phyloP scores from a whole-genome alignment of 768 basidiomycete genomes.

The Leccinum pellstonianum region DNA sequence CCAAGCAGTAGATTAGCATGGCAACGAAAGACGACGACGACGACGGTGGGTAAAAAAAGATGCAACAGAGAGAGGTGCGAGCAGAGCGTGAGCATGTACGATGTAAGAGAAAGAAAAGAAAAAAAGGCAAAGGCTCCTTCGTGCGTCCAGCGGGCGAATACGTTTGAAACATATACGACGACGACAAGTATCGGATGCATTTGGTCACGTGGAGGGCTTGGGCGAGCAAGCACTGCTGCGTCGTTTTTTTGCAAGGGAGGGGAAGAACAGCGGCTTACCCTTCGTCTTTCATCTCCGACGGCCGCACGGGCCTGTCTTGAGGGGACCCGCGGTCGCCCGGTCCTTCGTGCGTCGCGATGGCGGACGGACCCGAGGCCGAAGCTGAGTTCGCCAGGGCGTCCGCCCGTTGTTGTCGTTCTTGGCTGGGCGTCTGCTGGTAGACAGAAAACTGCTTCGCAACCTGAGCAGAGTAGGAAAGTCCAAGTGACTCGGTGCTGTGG shows the following conservation, averaged over 20 bases:
- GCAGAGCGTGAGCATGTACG: conserved; percentile 19
- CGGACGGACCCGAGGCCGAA: conserved; percentile 21
- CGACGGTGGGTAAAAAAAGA: conserved; percentile 15
- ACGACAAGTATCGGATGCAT: conserved; percentile 14
- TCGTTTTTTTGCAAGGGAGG: conserved; percentile 13
- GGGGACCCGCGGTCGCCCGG: conserved; percentile 30
- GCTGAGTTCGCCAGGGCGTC: conserved; percentile 19
- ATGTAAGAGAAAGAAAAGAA: conserved; percentile 8
- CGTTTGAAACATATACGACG: conserved; percentile 8
- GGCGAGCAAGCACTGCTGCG: conserved; percentile 14
- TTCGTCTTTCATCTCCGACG: conserved; percentile 77
- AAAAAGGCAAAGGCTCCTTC: conserved; percentile 8
- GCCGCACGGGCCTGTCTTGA: conserved; percentile 55
- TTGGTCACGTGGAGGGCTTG: conserved; percentile 8
- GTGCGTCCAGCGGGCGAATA: conserved; percentile 24
- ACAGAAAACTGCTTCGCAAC: conserved; percentile 64
- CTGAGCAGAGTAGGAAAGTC: conserved; percentile 60
- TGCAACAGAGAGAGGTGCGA: conserved; percentile 8
- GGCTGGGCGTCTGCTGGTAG: conserved; percentile 64
- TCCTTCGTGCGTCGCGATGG: conserved; percentile 38
- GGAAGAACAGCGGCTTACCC: conserved; percentile 59
- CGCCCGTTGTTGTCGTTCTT: conserved; percentile 53
- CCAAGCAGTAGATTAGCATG: conserved; percentile 29
- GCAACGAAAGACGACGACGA: conserved; percentile 17
- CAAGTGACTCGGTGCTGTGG: conserved; percentile 22